phyloP scores from a whole-genome alignment of 2,329 filamentous ascomycete species.

The Sordariomycetes sp. region DNA sequence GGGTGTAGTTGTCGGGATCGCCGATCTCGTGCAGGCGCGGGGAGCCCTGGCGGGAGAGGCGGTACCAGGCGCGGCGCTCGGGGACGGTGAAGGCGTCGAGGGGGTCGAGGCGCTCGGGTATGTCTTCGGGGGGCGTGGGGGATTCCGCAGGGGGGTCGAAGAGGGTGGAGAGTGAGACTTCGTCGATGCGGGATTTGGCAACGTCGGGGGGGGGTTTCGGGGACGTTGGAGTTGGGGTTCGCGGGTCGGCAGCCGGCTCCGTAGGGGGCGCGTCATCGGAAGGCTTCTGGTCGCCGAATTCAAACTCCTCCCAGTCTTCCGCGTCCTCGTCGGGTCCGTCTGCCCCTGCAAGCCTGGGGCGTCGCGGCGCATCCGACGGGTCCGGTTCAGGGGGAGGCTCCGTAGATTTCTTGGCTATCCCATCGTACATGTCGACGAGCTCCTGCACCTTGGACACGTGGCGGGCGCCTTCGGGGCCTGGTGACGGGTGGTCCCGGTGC shows the following conservation, averaged over 20 bases:
- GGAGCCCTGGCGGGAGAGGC: conserved; percentile 49
- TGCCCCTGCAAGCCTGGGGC: not conserved
- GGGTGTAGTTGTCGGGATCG: conserved; percentile 48
- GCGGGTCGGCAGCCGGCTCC: not conserved
- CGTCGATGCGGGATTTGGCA: conserved; percentile 4
- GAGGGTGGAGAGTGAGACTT: conserved; percentile 4
- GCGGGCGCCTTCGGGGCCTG: conserved; percentile 7
- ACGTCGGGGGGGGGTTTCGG: not conserved
- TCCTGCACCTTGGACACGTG: conserved; percentile 36
- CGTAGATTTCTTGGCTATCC: conserved; percentile 19
- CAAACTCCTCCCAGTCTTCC: conserved; percentile 5
- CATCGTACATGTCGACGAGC: conserved; percentile 39
- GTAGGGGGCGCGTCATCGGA: not conserved
- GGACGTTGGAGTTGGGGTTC: not conserved
- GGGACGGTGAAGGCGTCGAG: conserved; percentile 36
- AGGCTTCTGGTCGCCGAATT: conserved; percentile 1
- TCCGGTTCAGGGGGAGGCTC: not conserved
- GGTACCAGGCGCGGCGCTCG: conserved; percentile 56
- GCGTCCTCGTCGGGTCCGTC: not conserved
- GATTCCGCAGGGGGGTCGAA: conserved; percentile 20
- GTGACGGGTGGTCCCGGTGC: not conserved
- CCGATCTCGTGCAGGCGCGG: conserved; percentile 44
- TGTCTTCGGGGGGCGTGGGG: conserved; percentile 13
- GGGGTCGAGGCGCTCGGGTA: conserved; percentile 37
- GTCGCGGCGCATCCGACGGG: not conserved